Evolutionary conservation across 2,329 filamentous ascomycete genomes (phyloP).

Genomic region (Fusarium nanum): DNA sequence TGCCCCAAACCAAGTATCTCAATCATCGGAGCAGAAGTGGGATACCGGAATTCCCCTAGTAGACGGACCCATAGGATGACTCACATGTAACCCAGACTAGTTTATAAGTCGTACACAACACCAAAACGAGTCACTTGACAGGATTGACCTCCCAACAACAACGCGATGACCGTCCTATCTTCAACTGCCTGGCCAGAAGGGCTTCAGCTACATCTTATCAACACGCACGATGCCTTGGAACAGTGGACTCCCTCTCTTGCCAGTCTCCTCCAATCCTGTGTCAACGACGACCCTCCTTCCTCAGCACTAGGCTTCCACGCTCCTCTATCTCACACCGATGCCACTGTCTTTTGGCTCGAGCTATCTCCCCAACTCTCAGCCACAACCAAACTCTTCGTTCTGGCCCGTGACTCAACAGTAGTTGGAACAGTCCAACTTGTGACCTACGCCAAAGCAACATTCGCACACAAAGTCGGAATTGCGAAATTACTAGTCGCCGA

Average conservation of each 20-base stretch:
- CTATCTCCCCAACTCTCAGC: not conserved
- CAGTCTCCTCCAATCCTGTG: not conserved
- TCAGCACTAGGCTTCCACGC: constrained; percentile 8
- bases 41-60: too few relatives aligned
- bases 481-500: not conserved
- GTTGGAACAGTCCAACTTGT: not conserved
- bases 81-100: too few relatives aligned
- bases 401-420: not conserved
- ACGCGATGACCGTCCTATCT: not conserved
- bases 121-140: too few relatives aligned
- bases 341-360: not conserved
- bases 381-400: not conserved
- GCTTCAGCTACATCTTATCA: not conserved
- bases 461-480: constrained; percentile 1
- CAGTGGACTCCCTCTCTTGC: not conserved
- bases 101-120: too few relatives aligned
- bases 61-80: too few relatives aligned
- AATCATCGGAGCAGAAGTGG: too few relatives aligned
- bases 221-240: not conserved
- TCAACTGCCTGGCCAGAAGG: not conserved
- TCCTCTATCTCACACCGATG: not conserved
- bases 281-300: constrained; percentile 2
- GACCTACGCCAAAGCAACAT: not conserved
- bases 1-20: too few relatives aligned
- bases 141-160: not conserved